These are phyloP conservation scores for Fusarium heterosporum DNA, from an alignment of 2,329 filamentous ascomycete genomes.

Conservation along the genomic window DNA sequence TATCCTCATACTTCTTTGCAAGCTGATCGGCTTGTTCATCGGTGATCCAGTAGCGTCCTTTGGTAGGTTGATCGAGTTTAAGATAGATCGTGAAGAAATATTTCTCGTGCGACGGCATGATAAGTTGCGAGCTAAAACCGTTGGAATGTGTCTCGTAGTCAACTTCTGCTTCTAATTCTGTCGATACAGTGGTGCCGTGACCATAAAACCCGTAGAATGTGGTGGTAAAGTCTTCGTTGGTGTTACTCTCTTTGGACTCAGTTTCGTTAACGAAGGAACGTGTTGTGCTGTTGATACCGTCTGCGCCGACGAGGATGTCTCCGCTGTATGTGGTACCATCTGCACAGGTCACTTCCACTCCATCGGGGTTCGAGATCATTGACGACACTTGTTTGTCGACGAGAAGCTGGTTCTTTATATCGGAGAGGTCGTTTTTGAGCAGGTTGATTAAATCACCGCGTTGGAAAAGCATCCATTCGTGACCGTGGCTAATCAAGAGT, in stretches of 20 bases:
- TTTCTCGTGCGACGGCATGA: slow-evolving; percentile 20
- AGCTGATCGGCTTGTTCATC: slow-evolving; percentile 7
- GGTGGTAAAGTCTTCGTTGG: slow-evolving; percentile 8
- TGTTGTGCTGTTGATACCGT: slow-evolving; percentile 34
- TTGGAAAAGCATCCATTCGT: slow-evolving; percentile 37
- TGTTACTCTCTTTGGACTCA: not conserved
- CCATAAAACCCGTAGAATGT: slow-evolving; percentile 33
- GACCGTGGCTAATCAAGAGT: slow-evolving; percentile 4
- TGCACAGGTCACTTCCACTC: slow-evolving; percentile 26
- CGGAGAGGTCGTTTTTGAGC: slow-evolving; percentile 22
- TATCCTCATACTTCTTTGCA: slow-evolving; percentile 6
- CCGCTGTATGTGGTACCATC: slow-evolving; percentile 22
- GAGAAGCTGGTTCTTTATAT: slow-evolving; percentile 3
- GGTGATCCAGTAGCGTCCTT: not conserved
- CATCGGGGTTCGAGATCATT: not conserved
- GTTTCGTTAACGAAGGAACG: slow-evolving; percentile 12
- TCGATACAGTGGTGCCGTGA: slow-evolving; percentile 1
- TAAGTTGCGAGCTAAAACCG: slow-evolving; percentile 22
- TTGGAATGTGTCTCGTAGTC: slow-evolving; percentile 24
- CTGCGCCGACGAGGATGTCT: slow-evolving; percentile 34
- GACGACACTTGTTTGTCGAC: slow-evolving; percentile 27
- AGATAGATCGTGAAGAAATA: slow-evolving; percentile 30
- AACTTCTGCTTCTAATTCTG: slow-evolving; percentile 1
- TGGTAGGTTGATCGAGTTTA: slow-evolving; percentile 11
- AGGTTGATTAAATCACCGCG: slow-evolving; percentile 30